Conservation (phyloP, 1,284 basidiomycete species). For the Blastosporella zonata region DNA sequence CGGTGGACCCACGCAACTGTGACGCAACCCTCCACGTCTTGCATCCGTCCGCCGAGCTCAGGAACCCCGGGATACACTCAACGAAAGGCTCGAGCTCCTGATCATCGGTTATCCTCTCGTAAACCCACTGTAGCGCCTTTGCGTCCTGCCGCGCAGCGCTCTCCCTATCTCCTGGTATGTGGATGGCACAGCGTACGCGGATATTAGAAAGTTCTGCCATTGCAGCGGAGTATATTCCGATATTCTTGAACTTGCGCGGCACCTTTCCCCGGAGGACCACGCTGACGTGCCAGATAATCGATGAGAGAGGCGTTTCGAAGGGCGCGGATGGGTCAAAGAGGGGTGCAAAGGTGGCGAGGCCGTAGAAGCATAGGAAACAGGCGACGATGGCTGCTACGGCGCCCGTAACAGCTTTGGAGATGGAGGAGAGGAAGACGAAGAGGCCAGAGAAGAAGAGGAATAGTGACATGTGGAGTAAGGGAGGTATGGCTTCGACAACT, state of each 20-base stretch:
- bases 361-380: background rate
- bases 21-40: background rate
- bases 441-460: background rate
- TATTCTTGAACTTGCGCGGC: background rate
- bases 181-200: background rate
- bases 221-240: background rate
- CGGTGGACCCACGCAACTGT: background rate
- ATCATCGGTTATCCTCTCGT: conserved; percentile 1
- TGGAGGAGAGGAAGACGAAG: background rate
- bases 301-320: conserved; percentile 4
- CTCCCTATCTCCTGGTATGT: background rate
- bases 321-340: conserved; percentile 1
- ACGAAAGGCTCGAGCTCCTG: background rate
- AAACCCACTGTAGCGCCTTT: background rate
- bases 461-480: background rate
- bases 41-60: background rate
- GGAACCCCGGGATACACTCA: conserved; percentile 2
- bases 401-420: background rate
- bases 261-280: background rate
- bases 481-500: background rate
- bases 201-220: background rate
- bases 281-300: background rate
- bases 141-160: background rate
- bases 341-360: background rate
- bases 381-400: background rate